Base-by-base conservation (phyloP, 2,329 filamentous ascomycete genomes). In the Elsinoe necatrix region DNA sequence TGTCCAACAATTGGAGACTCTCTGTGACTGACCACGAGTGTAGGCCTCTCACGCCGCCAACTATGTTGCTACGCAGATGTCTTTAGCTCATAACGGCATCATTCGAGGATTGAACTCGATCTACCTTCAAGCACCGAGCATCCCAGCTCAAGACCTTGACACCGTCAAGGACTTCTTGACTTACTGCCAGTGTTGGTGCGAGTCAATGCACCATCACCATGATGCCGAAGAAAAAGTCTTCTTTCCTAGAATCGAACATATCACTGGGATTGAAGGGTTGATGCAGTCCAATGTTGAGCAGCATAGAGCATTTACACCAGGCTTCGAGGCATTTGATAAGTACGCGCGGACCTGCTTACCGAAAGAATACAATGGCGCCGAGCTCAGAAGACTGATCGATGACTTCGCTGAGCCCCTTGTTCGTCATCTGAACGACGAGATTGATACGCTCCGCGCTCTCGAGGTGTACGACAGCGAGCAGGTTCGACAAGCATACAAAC, bases 61-160 rank as follows among this genome's bases (percentile, higher is more conserved):
- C 62, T 69, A 69, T 62, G 62, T 66, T n/a, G 66, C 65, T 43
- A 64, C 61, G 11, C 63, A 71, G 54, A 70, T 70, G 68, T 62
- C 66, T 5, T 65, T 66, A 14, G 68, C 63, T 1, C 70, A 72
- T 61, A 71, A 71, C 56, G 61, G 62, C 50, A 65, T 72, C 2
- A 62, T 72, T 21, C 67, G 69, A n/a, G 65, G 67, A 3, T 62
- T 71, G 16, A 71, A 71, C 63, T 61, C 63, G 42, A 66, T 72
- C 42, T 71, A 69, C 59, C 60, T 64, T 54, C 67, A 68, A 63
- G 64, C 64, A 12, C 55, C 61, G 25, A 59, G 60, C 56, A 54
- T 68, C 9, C 64, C 64, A 12, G 48, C n/a, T 35, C 37, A 60
- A 55, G 57, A 65, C 58, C 23, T 35, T 14, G 58, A 34, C 14